A percentile compares a stretch with the other conserved stretches of the same genome.
Conservation (phyloP, 2,329 filamentous ascomycete genomes). For the Sporothrix brasiliensis region DNA sequence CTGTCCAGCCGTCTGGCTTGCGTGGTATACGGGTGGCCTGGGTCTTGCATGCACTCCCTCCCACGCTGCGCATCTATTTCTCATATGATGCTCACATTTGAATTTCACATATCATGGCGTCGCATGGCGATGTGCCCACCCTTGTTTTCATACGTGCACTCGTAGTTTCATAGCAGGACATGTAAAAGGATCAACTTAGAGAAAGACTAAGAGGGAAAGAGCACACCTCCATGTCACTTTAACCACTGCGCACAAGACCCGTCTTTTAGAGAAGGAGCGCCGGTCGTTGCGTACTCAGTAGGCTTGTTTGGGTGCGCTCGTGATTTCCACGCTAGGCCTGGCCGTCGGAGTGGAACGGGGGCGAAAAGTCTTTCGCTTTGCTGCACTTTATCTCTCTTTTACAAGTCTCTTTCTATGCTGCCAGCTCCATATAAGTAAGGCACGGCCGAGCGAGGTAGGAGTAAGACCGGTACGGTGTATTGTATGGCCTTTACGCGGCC, state of each 20-base stretch:
- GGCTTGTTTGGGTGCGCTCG: conserved; percentile 21
- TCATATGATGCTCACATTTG: conserved; percentile 19
- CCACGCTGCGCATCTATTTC: conserved; percentile 1
- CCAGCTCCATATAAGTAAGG: conserved; percentile 11
- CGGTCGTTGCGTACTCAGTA: background rate
- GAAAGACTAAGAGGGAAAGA: background rate
- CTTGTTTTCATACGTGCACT: background rate
- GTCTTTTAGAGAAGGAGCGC: conserved; percentile 21
- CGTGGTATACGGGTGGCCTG: background rate
- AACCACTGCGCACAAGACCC: conserved; percentile 1
- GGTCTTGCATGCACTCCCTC: conserved; percentile 20
- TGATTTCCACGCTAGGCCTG: conserved; percentile 32
- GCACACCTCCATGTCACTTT: conserved; percentile 15
- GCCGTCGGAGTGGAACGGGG: conserved; percentile 34
- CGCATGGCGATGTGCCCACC: conserved; percentile 1
- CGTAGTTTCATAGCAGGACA: background rate
- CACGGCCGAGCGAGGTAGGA: conserved; percentile 7
- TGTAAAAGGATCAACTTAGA: background rate
- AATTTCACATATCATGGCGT: conserved; percentile 14
- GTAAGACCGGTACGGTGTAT: background rate
- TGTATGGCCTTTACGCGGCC: background rate
- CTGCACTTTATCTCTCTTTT: conserved; percentile 6
- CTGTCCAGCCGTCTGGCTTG: conserved; percentile 1
- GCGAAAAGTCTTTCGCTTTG: conserved; percentile 27
- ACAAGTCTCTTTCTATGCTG: background rate